These are phyloP conservation scores for Zygoascus sp. DNA, from an alignment of 1,139 yeast species.

Conservation along the genomic window DNA sequence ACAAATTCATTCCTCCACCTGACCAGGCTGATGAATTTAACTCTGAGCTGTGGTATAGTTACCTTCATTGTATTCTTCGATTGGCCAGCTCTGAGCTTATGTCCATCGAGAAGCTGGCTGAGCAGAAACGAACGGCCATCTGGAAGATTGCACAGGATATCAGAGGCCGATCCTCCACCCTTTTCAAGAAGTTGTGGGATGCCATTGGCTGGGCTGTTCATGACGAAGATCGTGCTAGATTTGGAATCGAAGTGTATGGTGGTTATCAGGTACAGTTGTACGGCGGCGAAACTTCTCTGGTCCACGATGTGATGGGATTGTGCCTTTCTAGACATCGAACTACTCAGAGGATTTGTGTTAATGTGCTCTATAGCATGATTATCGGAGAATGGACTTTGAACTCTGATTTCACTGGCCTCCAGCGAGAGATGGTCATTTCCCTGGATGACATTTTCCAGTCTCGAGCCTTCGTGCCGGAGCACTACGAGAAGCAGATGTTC, in stretches of 20 bases:
- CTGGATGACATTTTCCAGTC: slow-evolving; percentile 62
- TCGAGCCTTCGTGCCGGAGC: slow-evolving; percentile 48
- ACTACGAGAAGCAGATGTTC: slow-evolving; percentile 52
- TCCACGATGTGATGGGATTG: slow-evolving; percentile 62
- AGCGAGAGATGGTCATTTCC: slow-evolving; percentile 47
- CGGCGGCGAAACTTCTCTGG: slow-evolving; percentile 52
- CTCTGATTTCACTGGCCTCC: slow-evolving; percentile 57
- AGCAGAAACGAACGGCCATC: slow-evolving; percentile 71
- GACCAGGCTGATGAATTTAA: slow-evolving; percentile 55
- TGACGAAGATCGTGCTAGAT: slow-evolving; percentile 54
- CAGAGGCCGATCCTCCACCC: slow-evolving; percentile 53
- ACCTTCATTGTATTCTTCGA: slow-evolving; percentile 55
- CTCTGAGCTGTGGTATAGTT: slow-evolving; percentile 49
- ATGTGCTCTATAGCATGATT: slow-evolving; percentile 66
- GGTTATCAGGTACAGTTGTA: slow-evolving; percentile 71
- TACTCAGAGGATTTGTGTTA: slow-evolving; percentile 63
- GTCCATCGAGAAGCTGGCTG: slow-evolving; percentile 41
- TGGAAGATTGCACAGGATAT: slow-evolving; percentile 59
- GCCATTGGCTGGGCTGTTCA: slow-evolving; percentile 65
- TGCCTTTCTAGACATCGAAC: slow-evolving; percentile 62
- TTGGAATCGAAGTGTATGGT: slow-evolving; percentile 59
- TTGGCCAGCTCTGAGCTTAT: slow-evolving; percentile 43
- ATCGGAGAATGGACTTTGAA: slow-evolving; percentile 61
- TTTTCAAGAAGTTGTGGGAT: slow-evolving; percentile 67
- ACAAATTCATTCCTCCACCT: slow-evolving; percentile 49